phyloP scores from a whole-genome alignment of 2,329 filamentous ascomycete species.

The Phaeoacremonium minimum region DNA sequence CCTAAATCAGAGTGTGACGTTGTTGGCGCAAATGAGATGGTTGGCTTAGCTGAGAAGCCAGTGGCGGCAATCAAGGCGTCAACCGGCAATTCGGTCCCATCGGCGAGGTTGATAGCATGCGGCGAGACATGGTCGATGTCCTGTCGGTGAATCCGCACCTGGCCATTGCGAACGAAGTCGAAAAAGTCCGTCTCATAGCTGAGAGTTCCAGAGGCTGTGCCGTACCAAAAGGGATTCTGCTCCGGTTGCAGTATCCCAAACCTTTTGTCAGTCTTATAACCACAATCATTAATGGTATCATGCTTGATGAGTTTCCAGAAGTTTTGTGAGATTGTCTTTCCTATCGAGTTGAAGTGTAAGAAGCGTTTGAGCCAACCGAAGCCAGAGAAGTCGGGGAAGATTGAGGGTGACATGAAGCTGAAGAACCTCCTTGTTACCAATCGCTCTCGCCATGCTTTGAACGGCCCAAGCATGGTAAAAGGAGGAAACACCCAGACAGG shows the following conservation, averaged over 20 bases:
- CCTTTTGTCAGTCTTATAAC: constrained; percentile 35
- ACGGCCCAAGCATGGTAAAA: constrained; percentile 43
- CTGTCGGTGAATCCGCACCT: constrained; percentile 45
- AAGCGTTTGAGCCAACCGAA: constrained; percentile 15
- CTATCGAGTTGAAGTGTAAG: constrained; percentile 13
- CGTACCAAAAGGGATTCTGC: constrained; percentile 39
- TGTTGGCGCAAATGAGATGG: constrained; percentile 12
- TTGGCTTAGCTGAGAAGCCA: constrained; percentile 16
- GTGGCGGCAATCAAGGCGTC: constrained; percentile 37
- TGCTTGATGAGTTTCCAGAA: constrained; percentile 48
- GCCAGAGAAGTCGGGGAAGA: constrained; percentile 16
- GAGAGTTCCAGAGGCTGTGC: constrained; percentile 51
- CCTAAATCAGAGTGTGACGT: constrained; percentile 12
- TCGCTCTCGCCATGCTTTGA: constrained; percentile 45
- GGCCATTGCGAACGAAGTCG: constrained; percentile 48
- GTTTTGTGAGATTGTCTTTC: constrained; percentile 26
- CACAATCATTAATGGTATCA: constrained; percentile 15
- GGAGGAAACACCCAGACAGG: constrained; percentile 46
- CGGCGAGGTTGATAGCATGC: constrained; percentile 44
- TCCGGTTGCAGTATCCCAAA: constrained; percentile 26
- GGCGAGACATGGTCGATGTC: constrained; percentile 42
- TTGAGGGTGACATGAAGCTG: constrained; percentile 32
- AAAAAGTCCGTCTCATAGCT: constrained; percentile 57
- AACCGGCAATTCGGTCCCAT: constrained; percentile 36
- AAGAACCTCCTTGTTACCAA: constrained; percentile 41